These are phyloP conservation scores for Cordyceps cateniannulata DNA, from an alignment of 2,329 filamentous ascomycete genomes.

Conservation along the genomic window DNA sequence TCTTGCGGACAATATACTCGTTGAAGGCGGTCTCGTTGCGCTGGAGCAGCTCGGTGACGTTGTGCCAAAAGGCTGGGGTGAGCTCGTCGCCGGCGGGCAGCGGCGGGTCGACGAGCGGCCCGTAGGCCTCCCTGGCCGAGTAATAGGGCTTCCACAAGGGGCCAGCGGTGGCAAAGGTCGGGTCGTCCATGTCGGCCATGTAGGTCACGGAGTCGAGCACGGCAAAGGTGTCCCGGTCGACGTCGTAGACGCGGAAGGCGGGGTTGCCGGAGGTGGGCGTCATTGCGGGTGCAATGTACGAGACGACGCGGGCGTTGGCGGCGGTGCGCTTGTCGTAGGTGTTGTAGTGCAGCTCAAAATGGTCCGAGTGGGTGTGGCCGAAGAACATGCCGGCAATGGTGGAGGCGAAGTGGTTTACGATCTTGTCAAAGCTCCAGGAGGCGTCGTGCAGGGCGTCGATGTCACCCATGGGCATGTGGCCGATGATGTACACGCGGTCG, in stretches of 20 bases:
- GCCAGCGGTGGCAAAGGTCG: constrained; percentile 34
- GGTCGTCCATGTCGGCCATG: constrained; percentile 43
- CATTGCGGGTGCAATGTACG: constrained; percentile 48
- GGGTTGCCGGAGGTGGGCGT: constrained; percentile 50
- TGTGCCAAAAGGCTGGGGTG: constrained; percentile 53
- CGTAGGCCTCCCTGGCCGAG: constrained; percentile 49
- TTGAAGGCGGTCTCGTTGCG: constrained; percentile 36
- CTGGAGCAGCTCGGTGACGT: constrained; percentile 44
- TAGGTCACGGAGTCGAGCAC: constrained; percentile 49
- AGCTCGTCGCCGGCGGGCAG: constrained; percentile 37
- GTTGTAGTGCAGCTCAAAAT: constrained; percentile 49
- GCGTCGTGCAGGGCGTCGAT: constrained; percentile 45
- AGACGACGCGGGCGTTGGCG: constrained; percentile 40
- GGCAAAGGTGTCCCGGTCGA: constrained; percentile 50
- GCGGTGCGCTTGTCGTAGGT: constrained; percentile 36
- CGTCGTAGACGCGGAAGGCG: constrained; percentile 51
- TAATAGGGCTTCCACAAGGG: constrained; percentile 51
- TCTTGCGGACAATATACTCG: constrained; percentile 40
- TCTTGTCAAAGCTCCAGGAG: constrained; percentile 46
- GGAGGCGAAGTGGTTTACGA: constrained; percentile 45
- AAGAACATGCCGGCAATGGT: constrained; percentile 52
- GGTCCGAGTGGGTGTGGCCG: constrained; percentile 51
- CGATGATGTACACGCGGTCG: constrained; percentile 51
- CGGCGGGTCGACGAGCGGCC: constrained; percentile 36
- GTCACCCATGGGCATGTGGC: constrained; percentile 49